Evolutionary conservation across 805 yeast species (phyloP).

Genomic region (Lipomyces sp.): DNA sequence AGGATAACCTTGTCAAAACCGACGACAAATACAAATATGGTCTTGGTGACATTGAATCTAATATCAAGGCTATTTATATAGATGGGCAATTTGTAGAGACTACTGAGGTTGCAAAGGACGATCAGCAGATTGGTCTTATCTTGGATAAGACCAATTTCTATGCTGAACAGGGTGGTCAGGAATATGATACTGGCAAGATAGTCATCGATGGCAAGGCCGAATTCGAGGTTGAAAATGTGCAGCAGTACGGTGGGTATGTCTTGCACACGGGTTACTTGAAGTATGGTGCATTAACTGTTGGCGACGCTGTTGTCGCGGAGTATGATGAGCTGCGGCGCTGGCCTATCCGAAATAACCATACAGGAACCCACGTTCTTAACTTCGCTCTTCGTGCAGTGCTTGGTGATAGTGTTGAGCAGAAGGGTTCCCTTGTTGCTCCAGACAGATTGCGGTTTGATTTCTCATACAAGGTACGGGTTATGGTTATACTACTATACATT

Average conservation of each 20-base stretch:
- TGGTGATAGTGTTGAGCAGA: slow-evolving; percentile 90
- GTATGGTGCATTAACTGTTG: slow-evolving; percentile 75
- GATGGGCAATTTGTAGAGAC: slow-evolving; percentile 63
- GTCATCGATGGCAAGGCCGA: slow-evolving; percentile 87
- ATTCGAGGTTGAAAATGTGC: slow-evolving; percentile 90
- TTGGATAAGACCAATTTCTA: slow-evolving; percentile 92
- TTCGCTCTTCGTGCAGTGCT: slow-evolving; percentile 83
- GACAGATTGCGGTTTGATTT: slow-evolving; percentile 96
- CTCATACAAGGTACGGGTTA: slow-evolving; percentile 64
- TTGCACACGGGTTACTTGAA: slow-evolving; percentile 86
- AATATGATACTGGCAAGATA: slow-evolving; percentile 89
- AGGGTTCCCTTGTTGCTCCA: slow-evolving; percentile 94
- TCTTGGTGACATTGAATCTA: slow-evolving; percentile 66
- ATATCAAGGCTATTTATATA: slow-evolving; percentile 66
- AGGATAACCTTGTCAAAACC: slow-evolving; percentile 69
- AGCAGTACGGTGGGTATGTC: slow-evolving; percentile 90
- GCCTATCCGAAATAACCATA: slow-evolving; percentile 97
- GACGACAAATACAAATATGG: slow-evolving; percentile 83
- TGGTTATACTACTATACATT: not conserved
- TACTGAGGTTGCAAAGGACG: slow-evolving; percentile 49
- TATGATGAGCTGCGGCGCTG: slow-evolving; percentile 92
- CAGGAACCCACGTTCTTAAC: slow-evolving; percentile 95
- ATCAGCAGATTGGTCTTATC: slow-evolving; percentile 73
- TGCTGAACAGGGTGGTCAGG: slow-evolving; percentile 99
- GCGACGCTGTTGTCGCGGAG: slow-evolving; percentile 77